phyloP scores from a whole-genome alignment of 768 basidiomycete species.

The Suillus discolor region DNA sequence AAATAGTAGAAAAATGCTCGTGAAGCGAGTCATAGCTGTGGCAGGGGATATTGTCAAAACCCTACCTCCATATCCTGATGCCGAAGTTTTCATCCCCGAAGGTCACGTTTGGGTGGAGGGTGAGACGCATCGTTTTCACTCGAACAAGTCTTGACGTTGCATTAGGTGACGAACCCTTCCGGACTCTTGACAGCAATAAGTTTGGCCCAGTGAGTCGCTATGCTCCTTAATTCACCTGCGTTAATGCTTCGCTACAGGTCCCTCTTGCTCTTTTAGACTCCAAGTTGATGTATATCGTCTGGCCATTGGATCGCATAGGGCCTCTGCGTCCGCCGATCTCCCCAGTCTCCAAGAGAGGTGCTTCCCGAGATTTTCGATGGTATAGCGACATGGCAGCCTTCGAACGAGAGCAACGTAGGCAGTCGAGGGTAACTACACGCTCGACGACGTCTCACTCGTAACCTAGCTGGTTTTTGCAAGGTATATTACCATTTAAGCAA shows the following conservation, averaged over 20 bases:
- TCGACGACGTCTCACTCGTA: neutral
- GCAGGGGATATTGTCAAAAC: constrained; percentile 68
- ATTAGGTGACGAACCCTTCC: constrained; percentile 66
- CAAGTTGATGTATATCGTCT: constrained; percentile 49
- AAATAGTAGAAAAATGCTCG: constrained; percentile 51
- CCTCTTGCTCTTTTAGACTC: constrained; percentile 54
- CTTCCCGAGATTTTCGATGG: constrained; percentile 26
- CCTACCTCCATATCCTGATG: constrained; percentile 65
- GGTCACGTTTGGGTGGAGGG: constrained; percentile 82
- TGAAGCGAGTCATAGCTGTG: constrained; percentile 68
- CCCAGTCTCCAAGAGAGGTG: constrained; percentile 20
- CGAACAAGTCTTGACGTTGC: neutral
- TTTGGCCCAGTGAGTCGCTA: constrained; percentile 62
- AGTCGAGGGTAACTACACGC: constrained; percentile 20
- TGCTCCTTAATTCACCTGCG: constrained; percentile 5
- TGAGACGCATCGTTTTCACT: constrained; percentile 28
- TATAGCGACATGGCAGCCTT: constrained; percentile 32
- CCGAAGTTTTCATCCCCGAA: constrained; percentile 54
- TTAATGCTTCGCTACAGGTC: constrained; percentile 23
- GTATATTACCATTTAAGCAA: neutral
- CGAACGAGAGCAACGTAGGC: constrained; percentile 30
- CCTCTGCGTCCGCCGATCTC: constrained; percentile 26
- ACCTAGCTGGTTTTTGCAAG: neutral
- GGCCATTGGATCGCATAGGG: constrained; percentile 55
- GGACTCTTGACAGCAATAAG: constrained; percentile 70